phyloP scores from a whole-genome alignment of 129 eudicot genomes.

The Silybum marianum region DNA sequence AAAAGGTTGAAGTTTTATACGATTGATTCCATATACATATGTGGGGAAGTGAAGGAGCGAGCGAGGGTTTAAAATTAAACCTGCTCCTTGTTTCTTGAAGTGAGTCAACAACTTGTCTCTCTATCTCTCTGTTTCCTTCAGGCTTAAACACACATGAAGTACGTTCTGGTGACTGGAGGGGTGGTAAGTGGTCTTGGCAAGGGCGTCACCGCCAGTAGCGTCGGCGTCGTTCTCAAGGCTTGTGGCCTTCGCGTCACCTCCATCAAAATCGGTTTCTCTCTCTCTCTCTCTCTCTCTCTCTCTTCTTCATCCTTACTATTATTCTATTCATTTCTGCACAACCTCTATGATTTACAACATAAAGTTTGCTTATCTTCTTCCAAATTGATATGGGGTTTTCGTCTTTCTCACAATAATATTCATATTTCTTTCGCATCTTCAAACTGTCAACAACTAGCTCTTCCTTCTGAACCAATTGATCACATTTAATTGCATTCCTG shows the following conservation, averaged over 20 bases:
- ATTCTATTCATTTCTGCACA: too few species aligned
- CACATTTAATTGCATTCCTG: neutral
- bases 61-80: constrained; percentile 14
- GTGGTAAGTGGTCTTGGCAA: constrained; percentile 98
- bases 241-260: constrained; percentile 97
- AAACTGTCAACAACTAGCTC: neutral
- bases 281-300: too few species aligned
- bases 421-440: neutral
- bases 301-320: too few species aligned
- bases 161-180: constrained; percentile 95
- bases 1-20: neutral
- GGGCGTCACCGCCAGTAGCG: constrained; percentile 94
- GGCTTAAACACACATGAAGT: too few species aligned
- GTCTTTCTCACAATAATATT: neutral
- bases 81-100: neutral
- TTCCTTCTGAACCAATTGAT: neutral
- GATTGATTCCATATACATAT: constrained; percentile 35
- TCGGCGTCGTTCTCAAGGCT: constrained; percentile 90
- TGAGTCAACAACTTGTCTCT: neutral
- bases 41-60: neutral
- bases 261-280: constrained; percentile 74
- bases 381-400: neutral
- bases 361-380: neutral
- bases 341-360: too few species aligned
- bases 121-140: neutral